Evolutionary conservation across 2,329 filamentous ascomycete genomes (phyloP).

Genomic region (Talaromyces verruculosus): DNA sequence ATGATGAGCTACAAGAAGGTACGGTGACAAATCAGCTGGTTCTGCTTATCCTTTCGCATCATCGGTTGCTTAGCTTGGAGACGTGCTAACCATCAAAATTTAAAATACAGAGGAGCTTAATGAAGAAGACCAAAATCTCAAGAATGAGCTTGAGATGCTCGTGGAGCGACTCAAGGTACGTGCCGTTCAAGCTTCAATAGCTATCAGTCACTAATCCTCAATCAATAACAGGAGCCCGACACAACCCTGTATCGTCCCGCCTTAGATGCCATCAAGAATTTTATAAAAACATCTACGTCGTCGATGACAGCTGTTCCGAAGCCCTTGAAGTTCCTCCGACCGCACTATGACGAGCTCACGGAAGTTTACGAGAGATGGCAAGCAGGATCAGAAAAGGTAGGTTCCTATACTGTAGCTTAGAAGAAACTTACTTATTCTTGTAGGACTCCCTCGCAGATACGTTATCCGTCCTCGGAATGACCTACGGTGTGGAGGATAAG

Average conservation of each 20-base stretch:
- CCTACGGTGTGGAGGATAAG: slow-evolving; percentile 92
- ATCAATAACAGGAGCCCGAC: slow-evolving; percentile 69
- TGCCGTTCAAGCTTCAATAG: neutral
- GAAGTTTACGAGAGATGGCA: slow-evolving; percentile 90
- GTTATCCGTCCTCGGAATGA: slow-evolving; percentile 97
- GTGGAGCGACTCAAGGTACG: slow-evolving; percentile 87
- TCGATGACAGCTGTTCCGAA: slow-evolving; percentile 99
- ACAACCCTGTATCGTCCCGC: slow-evolving; percentile 84
- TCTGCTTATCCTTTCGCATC: slow-evolving; percentile 1
- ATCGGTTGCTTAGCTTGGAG: neutral
- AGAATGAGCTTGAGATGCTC: slow-evolving; percentile 96
- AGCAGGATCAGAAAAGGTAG: slow-evolving; percentile 75
- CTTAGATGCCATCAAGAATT: slow-evolving; percentile 93
- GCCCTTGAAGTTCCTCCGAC: slow-evolving; percentile 94
- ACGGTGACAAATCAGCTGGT: slow-evolving; percentile 30
- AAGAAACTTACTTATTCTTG: neutral
- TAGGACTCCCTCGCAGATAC: slow-evolving; percentile 83
- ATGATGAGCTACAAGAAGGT: slow-evolving; percentile 66
- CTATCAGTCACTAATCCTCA: slow-evolving; percentile 9
- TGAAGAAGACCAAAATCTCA: slow-evolving; percentile 97
- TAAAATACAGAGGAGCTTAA: slow-evolving; percentile 73
- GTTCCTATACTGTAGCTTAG: neutral
- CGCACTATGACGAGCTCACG: slow-evolving; percentile 88
- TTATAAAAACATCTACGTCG: slow-evolving; percentile 98
- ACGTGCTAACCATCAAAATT: slow-evolving; percentile 40